Evolutionary conservation across 441 rosid genomes (phyloP).

Genomic region (Eutrema salsugineum): DNA sequence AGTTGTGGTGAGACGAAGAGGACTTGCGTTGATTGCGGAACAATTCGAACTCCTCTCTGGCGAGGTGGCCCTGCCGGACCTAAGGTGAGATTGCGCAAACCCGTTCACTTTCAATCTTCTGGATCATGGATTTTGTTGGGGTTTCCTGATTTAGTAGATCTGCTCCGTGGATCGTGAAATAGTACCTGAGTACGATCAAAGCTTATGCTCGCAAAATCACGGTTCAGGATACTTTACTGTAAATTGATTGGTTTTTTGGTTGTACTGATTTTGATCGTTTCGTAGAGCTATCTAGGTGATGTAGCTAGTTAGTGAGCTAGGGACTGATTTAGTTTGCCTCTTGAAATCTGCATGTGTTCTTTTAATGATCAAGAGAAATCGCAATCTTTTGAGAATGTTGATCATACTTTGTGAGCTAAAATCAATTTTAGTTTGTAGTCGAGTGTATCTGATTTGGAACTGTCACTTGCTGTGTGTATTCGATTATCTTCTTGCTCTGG

Average conservation of each 20-base stretch:
- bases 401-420: background rate
- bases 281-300: no score
- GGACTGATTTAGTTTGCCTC: no score
- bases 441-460: background rate
- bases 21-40: conserved; percentile 87
- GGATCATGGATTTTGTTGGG: background rate
- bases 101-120: background rate
- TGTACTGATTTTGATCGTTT: no score
- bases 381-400: background rate
- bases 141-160: conserved; percentile 1
- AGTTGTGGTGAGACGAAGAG: conserved; percentile 34
- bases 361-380: no score
- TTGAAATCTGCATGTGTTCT: no score
- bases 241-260: no score
- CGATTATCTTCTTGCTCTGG: no score
- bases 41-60: conserved; percentile 91
- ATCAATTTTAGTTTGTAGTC: background rate
- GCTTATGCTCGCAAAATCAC: no score
- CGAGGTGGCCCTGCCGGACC: conserved; percentile 98
- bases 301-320: no score
- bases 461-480: no score
- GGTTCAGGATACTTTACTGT: no score
- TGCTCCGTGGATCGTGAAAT: background rate
- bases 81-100: conserved; percentile 43
- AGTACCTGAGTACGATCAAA: background rate